Evolutionary conservation across 305 asterid species (phyloP).

Genomic region (Solanum chacoense): DNA sequence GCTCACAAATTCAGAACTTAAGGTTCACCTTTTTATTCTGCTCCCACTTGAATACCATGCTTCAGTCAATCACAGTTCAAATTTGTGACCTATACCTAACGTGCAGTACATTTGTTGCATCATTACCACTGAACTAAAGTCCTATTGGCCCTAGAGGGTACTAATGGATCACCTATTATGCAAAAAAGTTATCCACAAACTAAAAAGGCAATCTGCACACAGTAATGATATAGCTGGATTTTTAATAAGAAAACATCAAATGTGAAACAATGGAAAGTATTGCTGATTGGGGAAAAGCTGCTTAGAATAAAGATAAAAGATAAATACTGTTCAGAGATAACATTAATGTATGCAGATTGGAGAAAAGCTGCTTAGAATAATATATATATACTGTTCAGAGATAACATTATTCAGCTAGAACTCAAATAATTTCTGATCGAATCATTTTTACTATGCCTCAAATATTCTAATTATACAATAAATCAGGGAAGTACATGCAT

Average conservation of each 20-base stretch:
- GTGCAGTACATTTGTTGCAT: background rate
- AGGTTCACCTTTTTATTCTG: background rate
- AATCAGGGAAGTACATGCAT: conserved; percentile 12
- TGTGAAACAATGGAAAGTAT: background rate
- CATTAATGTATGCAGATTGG: background rate
- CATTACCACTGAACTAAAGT: background rate
- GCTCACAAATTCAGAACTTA: background rate
- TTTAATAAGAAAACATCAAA: background rate
- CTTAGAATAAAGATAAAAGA: background rate
- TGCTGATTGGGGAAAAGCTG: background rate
- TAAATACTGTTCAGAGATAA: background rate
- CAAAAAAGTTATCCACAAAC: background rate
- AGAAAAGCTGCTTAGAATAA: background rate
- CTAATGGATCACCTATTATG: background rate
- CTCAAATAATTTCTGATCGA: background rate
- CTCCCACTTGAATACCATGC: background rate
- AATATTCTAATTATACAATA: conserved; percentile 12
- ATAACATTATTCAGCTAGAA: background rate
- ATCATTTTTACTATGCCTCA: conserved; percentile 5
- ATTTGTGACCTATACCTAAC: background rate
- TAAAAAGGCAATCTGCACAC: background rate
- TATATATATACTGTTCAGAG: background rate
- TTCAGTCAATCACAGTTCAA: background rate
- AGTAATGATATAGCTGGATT: background rate
- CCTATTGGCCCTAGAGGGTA: background rate